Evolutionary conservation across 164 flowering plant genomes (phyloP), one percentile per base, ranked within the genome.

Genomic region (Stephania yunnanensis): DNA sequence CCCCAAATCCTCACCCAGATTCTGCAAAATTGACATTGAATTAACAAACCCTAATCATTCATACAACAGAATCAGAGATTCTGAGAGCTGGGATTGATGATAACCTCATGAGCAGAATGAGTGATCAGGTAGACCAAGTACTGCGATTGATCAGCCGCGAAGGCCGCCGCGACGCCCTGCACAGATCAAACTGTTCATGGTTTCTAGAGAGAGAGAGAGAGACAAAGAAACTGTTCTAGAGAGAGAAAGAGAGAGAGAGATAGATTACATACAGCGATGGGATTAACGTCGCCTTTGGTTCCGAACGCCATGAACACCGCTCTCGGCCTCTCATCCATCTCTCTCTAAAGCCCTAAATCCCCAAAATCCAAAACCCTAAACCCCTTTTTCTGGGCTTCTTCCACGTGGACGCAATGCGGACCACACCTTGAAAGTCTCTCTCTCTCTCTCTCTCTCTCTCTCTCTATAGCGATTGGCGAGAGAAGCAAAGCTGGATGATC

Each of bases 241-340:
- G 50, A 74, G 76, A 36, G 70, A n/a, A 46, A 50, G 55, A 46
- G 58, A 76, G 71, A 71, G 53, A 46, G 58, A 76, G 71, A 71
- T 46, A 46, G 44, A 22, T 81, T 87, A 94, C 97, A 46, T 86
- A 94, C 97, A 46, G 93, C 90, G 20, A 95, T 80, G 46, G 98
- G 98, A 66, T 83, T 83, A 31, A 95, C 94, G 76, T 95, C 99
- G 74, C 98, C 98, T 81, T 91, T 87, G 80, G 98, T 95, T 17
- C 99, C 98, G 73, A 95, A 95, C 22, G 93, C 97, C 94, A 93
- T 95, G 85, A 93, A 95, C 25, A 88, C 85, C 46, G 95, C 95
- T 45, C 77, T 79, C 25, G 83, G 82, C 20, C 71, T 67, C 77
- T 55, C 19, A 10, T 55, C 71, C 50, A 15, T 44, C 52, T 45